Evolutionary conservation across 208 protist genomes (phyloP).

Genomic region (Trypanosoma mega): DNA sequence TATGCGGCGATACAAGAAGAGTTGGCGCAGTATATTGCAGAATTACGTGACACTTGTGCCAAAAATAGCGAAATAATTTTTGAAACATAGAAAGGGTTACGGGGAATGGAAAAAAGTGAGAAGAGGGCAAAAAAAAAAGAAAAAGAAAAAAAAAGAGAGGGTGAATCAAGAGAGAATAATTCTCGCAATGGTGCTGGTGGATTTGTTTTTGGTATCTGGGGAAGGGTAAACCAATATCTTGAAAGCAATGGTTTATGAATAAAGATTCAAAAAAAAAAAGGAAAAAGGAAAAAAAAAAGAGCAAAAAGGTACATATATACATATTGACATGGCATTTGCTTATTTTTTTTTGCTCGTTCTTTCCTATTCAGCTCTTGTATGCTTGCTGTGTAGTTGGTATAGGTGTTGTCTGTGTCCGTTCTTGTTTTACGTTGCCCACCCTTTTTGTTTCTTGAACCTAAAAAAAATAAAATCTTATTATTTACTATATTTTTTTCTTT

Average conservation of each 20-base stretch:
- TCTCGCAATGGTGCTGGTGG: too few species aligned
- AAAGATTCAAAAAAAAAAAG: background rate
- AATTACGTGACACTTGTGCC: constrained; percentile 89
- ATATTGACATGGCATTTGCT: too few species aligned
- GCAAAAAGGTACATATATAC: background rate
- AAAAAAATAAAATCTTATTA: background rate
- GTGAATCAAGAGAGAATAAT: background rate
- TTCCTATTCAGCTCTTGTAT: too few species aligned
- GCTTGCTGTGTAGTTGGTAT: too few species aligned
- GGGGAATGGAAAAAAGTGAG: background rate
- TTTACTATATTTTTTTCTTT: constrained; percentile 1
- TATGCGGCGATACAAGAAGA: constrained; percentile 87
- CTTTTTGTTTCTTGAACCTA: background rate
- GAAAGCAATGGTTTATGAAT: too few species aligned
- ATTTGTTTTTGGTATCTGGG: too few species aligned
- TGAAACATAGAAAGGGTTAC: background rate
- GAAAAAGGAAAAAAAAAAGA: background rate
- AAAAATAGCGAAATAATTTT: constrained; percentile 37
- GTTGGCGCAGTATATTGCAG: constrained; percentile 79
- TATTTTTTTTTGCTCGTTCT: too few species aligned
- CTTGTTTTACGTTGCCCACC: background rate
- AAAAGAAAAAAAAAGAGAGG: constrained; percentile 4
- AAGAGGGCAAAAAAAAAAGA: background rate
- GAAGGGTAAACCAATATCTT: too few species aligned
- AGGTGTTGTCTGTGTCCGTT: background rate